Percentiles rank a stretch among this genome's conserved stretches.
These are phyloP conservation scores for Raffaelea arxii DNA, from an alignment of 2,329 filamentous ascomycete species.

Conservation along the genomic window DNA sequence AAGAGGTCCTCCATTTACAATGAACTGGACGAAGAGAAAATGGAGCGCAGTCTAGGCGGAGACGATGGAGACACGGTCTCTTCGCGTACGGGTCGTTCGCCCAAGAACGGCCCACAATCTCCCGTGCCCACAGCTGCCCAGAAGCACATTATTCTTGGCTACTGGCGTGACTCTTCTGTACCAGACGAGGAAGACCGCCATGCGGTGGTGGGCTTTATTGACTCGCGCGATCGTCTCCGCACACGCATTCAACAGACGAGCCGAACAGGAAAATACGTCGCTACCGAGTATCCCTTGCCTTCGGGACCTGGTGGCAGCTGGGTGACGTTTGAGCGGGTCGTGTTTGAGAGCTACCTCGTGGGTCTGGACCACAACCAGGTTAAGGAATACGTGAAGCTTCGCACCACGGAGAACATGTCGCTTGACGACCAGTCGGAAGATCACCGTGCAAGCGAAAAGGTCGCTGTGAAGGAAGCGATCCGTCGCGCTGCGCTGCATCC, in stretches of 20 bases:
- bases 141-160: slow-evolving; percentile 44
- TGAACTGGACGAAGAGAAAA: slow-evolving; percentile 38
- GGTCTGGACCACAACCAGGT: slow-evolving; percentile 46
- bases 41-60: slow-evolving; percentile 24
- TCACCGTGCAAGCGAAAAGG: slow-evolving; percentile 26
- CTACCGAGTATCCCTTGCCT: slow-evolving; percentile 37
- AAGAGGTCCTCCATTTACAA: slow-evolving; percentile 43
- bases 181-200: slow-evolving; percentile 41
- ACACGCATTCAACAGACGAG: slow-evolving; percentile 46
- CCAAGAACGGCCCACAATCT: background rate
- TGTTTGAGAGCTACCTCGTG: slow-evolving; percentile 47
- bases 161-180: slow-evolving; percentile 50
- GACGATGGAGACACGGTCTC: slow-evolving; percentile 19
- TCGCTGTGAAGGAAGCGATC: slow-evolving; percentile 37
- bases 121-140: slow-evolving; percentile 6
- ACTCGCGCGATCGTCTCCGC: slow-evolving; percentile 48
- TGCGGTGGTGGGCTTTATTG: slow-evolving; percentile 52
- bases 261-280: slow-evolving; percentile 36
- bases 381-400: slow-evolving; percentile 53
- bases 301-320: slow-evolving; percentile 52
- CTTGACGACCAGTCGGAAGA: slow-evolving; percentile 28
- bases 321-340: slow-evolving; percentile 52
- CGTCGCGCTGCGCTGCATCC: slow-evolving; percentile 33
- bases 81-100: background rate
- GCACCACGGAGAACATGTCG: slow-evolving; percentile 25